Evolutionary conservation across 441 rosid genomes (phyloP).

Genomic region (Pelargonium fulgidum): DNA sequence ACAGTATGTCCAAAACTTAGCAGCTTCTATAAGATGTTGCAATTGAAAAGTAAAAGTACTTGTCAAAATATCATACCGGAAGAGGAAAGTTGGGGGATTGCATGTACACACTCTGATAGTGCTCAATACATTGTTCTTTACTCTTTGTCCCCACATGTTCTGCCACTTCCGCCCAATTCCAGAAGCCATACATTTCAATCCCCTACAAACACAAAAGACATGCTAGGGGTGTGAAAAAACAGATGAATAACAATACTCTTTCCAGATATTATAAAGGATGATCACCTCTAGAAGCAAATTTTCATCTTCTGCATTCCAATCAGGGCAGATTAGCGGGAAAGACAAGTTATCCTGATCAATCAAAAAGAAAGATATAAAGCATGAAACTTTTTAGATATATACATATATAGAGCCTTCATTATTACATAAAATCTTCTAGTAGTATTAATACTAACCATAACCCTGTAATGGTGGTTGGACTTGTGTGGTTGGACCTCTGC

Average conservation of each 20-base stretch:
- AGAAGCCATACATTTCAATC: constrained; percentile 94
- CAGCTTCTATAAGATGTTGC: neutral
- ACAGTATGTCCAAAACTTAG: neutral
- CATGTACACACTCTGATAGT: constrained; percentile 63
- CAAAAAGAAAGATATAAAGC: constrained; percentile 10
- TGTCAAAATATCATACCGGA: constrained; percentile 45
- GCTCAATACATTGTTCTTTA: constrained; percentile 83
- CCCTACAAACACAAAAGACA: constrained; percentile 42
- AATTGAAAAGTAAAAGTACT: neutral
- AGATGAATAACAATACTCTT: constrained; percentile 1
- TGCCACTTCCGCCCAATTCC: constrained; percentile 91
- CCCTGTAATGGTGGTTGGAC: constrained; percentile 67
- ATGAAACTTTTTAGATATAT: too few species aligned
- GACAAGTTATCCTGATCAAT: constrained; percentile 69
- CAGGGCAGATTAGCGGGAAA: constrained; percentile 77
- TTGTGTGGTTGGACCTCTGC: constrained; percentile 86
- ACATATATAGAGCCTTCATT: neutral
- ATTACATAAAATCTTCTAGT: neutral
- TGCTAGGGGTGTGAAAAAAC: constrained; percentile 4
- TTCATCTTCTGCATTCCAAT: constrained; percentile 97
- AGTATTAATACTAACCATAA: constrained; percentile 54
- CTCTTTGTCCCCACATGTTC: constrained; percentile 97
- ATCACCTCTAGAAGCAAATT: constrained; percentile 85
- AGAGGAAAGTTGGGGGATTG: constrained; percentile 83
- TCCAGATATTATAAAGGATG: constrained; percentile 7